Evolutionary conservation across 2,329 filamentous ascomycete genomes (phyloP).

Genomic region (Pyrenophora teres): DNA sequence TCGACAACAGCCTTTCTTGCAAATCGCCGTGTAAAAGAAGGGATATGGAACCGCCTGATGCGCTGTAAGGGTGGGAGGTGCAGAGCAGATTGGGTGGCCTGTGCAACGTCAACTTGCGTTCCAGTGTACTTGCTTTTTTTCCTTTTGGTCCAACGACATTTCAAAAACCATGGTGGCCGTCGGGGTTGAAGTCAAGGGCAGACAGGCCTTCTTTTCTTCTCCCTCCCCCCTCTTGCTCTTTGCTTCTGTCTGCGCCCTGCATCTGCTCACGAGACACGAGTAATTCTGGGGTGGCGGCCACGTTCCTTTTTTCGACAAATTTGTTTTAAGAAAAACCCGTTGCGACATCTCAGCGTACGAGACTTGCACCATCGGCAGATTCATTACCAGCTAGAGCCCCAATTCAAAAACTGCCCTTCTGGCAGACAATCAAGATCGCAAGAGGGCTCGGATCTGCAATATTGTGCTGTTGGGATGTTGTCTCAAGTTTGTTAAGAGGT

Average conservation of each 20-base stretch:
- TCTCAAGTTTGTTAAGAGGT: conserved; percentile 7
- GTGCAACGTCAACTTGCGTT: conserved; percentile 20
- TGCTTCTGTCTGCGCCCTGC: no score
- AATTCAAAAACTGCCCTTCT: no score
- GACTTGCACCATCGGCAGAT: no score
- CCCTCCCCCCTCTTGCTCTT: not conserved
- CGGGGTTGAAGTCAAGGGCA: conserved; percentile 3
- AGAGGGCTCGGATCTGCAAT: no score
- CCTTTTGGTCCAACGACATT: conserved; percentile 8
- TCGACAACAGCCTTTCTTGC: conserved; percentile 6
- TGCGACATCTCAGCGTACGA: no score
- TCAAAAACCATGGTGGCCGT: conserved; percentile 9
- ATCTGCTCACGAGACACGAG: no score
- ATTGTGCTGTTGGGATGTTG: conserved; percentile 5
- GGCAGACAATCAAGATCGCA: no score
- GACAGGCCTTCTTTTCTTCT: conserved; percentile 1
- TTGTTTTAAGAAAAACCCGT: no score
- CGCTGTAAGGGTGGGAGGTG: conserved; percentile 13
- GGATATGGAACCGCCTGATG: conserved; percentile 10
- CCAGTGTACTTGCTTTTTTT: conserved; percentile 18
- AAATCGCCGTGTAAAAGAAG: conserved; percentile 14
- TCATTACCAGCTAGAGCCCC: no score
- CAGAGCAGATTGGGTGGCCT: conserved; percentile 3
- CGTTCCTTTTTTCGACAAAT: not conserved
- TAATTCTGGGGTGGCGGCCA: no score